Evolutionary conservation across 2,329 filamentous ascomycete species (phyloP), one percentile per base, ranked within the genome.

Genomic region (Exserohilum turcica): DNA sequence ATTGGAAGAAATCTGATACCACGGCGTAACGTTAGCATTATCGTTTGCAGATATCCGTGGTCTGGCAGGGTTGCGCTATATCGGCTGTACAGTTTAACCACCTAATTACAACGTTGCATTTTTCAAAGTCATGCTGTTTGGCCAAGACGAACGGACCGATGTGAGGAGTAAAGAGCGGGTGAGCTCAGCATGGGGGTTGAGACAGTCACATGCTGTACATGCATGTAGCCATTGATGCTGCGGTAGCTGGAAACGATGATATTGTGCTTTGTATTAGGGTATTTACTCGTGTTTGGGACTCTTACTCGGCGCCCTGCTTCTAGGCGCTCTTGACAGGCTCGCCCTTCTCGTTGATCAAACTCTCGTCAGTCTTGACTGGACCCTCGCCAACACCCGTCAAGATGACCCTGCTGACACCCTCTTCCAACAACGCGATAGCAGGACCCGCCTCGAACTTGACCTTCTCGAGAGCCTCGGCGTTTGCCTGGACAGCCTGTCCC

Each of bases 361-460:
- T 87, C 71, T 93, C 84, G 13, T 93, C 84, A 4, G 91, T 90
- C 80, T 85, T 90, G 60, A 88, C 77, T 0, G 94, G 94, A 0
- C 93, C 94, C 73, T 95, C 91, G 1, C 94, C 94, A 37, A 99
- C 94, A 46, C 88, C 84, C 1, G 95, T 97, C 78, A 92, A 79
- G 63, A 99, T 99, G 32, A 99, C 87, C 59, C 92, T 85, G 76
- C 88, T 91, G 5, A 99, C 87, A 21, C 94, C 94, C 35, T 86
- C 83, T 77, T 87, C 86, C 61, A 99, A 76, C 31, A 73, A 56
- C 32, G 73, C 70, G 3, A 74, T 72, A 15, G 74, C 71, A 39
- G 76, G 73, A 3, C 70, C 74, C 5, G 63, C 67, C 36, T 71
- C 69, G 16, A 85, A 80, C 40, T 81, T 77, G 3, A 89, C 82